These are phyloP conservation scores for Penicillium griseofulvum DNA, from an alignment of 2,329 filamentous ascomycete species.

Conservation along the genomic window DNA sequence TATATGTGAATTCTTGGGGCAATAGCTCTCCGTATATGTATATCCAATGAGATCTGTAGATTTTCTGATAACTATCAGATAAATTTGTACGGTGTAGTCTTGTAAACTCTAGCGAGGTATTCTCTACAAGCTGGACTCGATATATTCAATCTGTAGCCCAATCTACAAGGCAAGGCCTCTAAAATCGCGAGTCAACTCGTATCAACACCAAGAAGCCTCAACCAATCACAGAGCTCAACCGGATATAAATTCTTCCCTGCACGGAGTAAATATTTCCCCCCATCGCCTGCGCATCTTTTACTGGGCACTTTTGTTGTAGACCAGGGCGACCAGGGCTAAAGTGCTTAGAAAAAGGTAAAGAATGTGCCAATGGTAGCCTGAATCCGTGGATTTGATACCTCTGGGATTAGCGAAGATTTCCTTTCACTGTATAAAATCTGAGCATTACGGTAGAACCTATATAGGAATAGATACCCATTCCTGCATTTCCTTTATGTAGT, in stretches of 20 bases:
- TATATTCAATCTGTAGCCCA: not conserved
- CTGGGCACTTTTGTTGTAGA: too few species aligned
- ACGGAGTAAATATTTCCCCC: slow-evolving; percentile 17
- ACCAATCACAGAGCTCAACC: slow-evolving; percentile 10
- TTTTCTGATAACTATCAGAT: too few species aligned
- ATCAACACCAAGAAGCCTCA: not conserved
- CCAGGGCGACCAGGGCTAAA: too few species aligned
- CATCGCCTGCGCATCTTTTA: not conserved
- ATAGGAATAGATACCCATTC: too few species aligned
- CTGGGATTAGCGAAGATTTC: too few species aligned
- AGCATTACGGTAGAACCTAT: too few species aligned
- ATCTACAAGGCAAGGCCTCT: not conserved
- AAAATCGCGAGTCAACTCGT: not conserved
- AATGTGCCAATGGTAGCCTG: too few species aligned
- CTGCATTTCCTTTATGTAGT: not conserved
- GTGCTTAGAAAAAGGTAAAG: too few species aligned
- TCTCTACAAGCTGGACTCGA: not conserved
- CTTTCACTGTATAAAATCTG: too few species aligned
- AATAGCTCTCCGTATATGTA: not conserved
- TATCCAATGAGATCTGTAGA: too few species aligned
- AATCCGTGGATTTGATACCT: too few species aligned
- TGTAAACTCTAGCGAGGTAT: not conserved
- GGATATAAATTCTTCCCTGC: slow-evolving; percentile 19
- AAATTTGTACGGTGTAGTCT: not conserved
- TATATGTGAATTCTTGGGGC: not conserved